Percentiles rank a stretch among this genome's conserved stretches.
These are phyloP conservation scores for Phytophthora cryptogea DNA, from an alignment of 352 stramenopile species.

Conservation along the genomic window DNA sequence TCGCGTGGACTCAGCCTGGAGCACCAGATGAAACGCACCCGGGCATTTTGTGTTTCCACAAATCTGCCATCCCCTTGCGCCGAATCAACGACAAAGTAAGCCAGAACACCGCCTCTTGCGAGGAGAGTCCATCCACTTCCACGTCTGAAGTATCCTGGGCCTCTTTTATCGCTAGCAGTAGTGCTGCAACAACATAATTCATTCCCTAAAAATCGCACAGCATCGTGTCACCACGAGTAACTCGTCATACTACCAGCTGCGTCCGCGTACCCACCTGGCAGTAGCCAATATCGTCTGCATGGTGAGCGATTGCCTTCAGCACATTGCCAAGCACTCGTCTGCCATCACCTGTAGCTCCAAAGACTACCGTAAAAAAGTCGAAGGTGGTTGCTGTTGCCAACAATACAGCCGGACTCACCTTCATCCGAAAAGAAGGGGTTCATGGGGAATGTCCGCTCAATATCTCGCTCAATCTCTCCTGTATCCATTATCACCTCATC, in stretches of 20 bases:
- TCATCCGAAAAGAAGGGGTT: slow-evolving; percentile 55
- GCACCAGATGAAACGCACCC: slow-evolving; percentile 37
- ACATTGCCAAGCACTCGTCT: slow-evolving; percentile 68
- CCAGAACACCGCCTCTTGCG: slow-evolving; percentile 70
- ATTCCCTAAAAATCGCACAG: slow-evolving; percentile 54
- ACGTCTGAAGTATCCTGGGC: slow-evolving; percentile 3
- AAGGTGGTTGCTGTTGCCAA: no score
- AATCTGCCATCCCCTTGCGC: slow-evolving; percentile 56
- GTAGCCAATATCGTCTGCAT: slow-evolving; percentile 69
- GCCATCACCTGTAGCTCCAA: slow-evolving; percentile 47
- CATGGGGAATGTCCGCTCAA: slow-evolving; percentile 73
- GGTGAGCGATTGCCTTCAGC: slow-evolving; percentile 63
- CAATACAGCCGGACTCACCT: slow-evolving; percentile 16
- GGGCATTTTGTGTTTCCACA: slow-evolving; percentile 83
- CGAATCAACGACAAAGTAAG: slow-evolving; percentile 60
- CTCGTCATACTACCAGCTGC: not conserved
- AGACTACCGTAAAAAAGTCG: not conserved
- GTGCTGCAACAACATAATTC: slow-evolving; percentile 80
- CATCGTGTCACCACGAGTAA: not conserved
- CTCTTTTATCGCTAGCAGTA: slow-evolving; percentile 57
- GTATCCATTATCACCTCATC: not conserved
- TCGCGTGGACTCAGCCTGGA: not conserved
- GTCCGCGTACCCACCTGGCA: slow-evolving; percentile 54
- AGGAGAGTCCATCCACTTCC: slow-evolving; percentile 19
- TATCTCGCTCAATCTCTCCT: slow-evolving; percentile 79